These are phyloP conservation scores for Sphagnum tenellum DNA, from an alignment of 225 moss, liverwort and hornwort genomes.

Conservation along the genomic window DNA sequence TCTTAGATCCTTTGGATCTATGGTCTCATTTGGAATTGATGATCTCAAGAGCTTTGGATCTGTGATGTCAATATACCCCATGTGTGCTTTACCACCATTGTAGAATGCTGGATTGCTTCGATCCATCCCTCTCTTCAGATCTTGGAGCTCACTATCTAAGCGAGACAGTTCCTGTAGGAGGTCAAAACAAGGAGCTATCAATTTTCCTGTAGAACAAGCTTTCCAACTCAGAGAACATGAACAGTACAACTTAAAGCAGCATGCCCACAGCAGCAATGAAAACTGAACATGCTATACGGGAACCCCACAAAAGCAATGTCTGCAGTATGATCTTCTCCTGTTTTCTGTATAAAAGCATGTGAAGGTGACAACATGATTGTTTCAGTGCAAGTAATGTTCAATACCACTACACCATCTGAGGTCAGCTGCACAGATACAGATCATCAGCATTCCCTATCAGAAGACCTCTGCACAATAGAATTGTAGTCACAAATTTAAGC, in stretches of 20 bases:
- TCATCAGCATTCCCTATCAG: not conserved
- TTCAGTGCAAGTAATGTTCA: conserved; percentile 2
- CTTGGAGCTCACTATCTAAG: conserved; percentile 62
- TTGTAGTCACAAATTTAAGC: conserved; percentile 2
- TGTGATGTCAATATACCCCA: conserved; percentile 11
- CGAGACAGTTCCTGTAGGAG: conserved; percentile 61
- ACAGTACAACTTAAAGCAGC: no score
- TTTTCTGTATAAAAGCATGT: conserved; percentile 5
- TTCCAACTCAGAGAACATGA: no score
- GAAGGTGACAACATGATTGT: not conserved
- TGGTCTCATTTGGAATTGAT: not conserved
- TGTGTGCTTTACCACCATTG: conserved; percentile 19
- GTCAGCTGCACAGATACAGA: not conserved
- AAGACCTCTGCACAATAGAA: not conserved
- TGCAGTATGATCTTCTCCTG: no score
- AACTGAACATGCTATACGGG: no score
- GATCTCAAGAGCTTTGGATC: conserved; percentile 14
- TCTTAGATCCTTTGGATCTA: no score
- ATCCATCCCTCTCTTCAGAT: conserved; percentile 56
- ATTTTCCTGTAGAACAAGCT: not conserved
- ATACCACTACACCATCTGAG: not conserved
- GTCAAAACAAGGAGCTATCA: not conserved
- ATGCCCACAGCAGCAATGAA: no score
- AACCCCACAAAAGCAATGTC: not conserved
- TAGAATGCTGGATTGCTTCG: conserved; percentile 15